phyloP scores from a whole-genome alignment of 306 rosid genomes.

The Arachis hypogaea region DNA sequence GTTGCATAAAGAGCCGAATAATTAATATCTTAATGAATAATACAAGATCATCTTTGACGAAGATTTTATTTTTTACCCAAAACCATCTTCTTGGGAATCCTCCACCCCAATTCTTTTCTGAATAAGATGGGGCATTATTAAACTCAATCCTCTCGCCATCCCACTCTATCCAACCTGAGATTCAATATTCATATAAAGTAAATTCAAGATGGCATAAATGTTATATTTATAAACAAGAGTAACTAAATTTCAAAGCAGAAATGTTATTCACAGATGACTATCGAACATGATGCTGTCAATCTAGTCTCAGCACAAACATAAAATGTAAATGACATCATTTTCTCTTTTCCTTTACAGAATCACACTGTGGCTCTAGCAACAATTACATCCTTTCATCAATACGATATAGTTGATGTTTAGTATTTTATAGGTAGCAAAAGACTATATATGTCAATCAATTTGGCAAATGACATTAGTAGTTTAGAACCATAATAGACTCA shows the following conservation, averaged over 20 bases:
- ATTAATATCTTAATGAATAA: conserved; percentile 7
- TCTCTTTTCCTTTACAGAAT: neutral
- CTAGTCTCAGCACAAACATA: conserved; percentile 11
- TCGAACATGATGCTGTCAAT: conserved; percentile 24
- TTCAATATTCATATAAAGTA: conserved; percentile 50
- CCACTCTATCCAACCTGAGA: conserved; percentile 99
- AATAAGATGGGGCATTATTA: conserved; percentile 88
- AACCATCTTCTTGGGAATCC: conserved; percentile 98
- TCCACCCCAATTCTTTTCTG: conserved; percentile 99
- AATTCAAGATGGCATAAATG: conserved; percentile 31
- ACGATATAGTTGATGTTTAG: neutral
- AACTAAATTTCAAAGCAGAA: conserved; percentile 11
- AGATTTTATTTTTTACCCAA: conserved; percentile 70
- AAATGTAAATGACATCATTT: conserved; percentile 16
- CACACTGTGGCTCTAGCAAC: conserved; percentile 19
- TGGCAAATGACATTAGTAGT: conserved; percentile 24
- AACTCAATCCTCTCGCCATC: conserved; percentile 90
- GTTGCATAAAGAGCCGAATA: conserved; percentile 28
- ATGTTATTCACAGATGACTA: conserved; percentile 5
- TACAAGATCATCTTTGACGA: neutral
- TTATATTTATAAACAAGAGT: conserved; percentile 6
- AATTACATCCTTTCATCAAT: conserved; percentile 23
- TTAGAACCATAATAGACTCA: conserved; percentile 19
- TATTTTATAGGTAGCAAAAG: conserved; percentile 13
- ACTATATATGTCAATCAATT: conserved; percentile 9